Percentiles rank a stretch among this genome's conserved stretches.
These are phyloP conservation scores for Bacidia gigantensis DNA, from an alignment of 495 filamentous ascomycete genomes.

Conservation along the genomic window DNA sequence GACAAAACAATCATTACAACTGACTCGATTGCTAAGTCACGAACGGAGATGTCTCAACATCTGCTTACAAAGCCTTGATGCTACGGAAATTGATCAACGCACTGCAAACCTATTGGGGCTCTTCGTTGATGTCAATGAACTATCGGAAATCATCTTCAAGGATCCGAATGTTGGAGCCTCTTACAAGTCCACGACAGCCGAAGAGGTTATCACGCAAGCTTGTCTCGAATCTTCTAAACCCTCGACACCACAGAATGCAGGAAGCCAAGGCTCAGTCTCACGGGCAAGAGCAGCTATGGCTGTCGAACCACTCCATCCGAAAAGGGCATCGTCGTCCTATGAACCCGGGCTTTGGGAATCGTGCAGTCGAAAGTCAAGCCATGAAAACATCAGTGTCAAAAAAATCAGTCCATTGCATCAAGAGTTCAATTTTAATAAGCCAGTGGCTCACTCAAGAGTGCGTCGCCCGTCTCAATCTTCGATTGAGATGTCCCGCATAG, in stretches of 20 bases:
- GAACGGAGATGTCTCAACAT: constrained; percentile 7
- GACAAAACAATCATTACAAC: constrained; percentile 6
- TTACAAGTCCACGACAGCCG: constrained; percentile 5
- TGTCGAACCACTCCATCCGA: constrained; percentile 9
- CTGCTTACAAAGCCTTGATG: constrained; percentile 6
- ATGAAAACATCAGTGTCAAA: background rate
- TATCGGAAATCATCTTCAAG: constrained; percentile 3
- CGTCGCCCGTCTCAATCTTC: constrained; percentile 2
- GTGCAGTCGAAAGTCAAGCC: background rate
- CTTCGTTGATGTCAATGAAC: constrained; percentile 5
- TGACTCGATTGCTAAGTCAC: constrained; percentile 10
- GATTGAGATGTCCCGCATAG: constrained; percentile 11
- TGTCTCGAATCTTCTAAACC: background rate
- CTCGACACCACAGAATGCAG: constrained; percentile 2
- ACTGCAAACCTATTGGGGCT: constrained; percentile 5
- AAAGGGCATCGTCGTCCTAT: background rate
- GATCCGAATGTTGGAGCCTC: constrained; percentile 13
- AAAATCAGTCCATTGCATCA: background rate
- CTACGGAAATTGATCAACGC: constrained; percentile 1
- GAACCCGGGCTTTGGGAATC: background rate
- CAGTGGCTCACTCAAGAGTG: background rate
- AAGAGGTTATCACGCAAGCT: constrained; percentile 11
- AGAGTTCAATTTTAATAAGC: constrained; percentile 1
- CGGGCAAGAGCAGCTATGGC: constrained; percentile 10
- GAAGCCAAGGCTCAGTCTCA: constrained; percentile 10